phyloP scores from a whole-genome alignment of 306 rosid species.

The Vigna nakashimae region DNA sequence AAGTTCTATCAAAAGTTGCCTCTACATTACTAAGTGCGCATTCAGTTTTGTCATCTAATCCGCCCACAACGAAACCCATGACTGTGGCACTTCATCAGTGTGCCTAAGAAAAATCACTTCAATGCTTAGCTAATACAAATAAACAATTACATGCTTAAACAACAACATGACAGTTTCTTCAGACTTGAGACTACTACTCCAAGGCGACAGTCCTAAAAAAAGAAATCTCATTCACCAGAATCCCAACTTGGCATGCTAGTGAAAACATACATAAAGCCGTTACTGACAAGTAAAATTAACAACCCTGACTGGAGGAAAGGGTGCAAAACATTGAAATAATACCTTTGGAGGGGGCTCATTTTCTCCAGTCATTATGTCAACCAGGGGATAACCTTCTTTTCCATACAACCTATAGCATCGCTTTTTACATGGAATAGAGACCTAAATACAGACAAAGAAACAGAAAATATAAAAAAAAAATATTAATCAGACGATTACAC shows the following conservation, averaged over 20 bases:
- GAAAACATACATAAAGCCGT: constrained; percentile 11
- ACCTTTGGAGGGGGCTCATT: constrained; percentile 97
- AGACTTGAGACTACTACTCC: background rate
- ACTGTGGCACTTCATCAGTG: constrained; percentile 20
- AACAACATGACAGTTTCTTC: background rate
- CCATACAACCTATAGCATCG: constrained; percentile 82
- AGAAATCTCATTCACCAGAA: background rate
- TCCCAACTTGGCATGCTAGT: constrained; percentile 25
- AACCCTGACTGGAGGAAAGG: background rate
- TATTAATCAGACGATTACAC: constrained; percentile 12
- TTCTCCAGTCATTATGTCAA: constrained; percentile 96
- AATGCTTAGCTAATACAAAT: constrained; percentile 5
- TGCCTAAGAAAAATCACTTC: constrained; percentile 9
- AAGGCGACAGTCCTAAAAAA: background rate
- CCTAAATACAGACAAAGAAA: constrained; percentile 61
- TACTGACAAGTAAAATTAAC: constrained; percentile 10
- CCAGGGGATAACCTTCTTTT: constrained; percentile 94
- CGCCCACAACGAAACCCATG: constrained; percentile 19
- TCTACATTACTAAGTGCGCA: constrained; percentile 5
- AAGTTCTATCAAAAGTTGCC: constrained; percentile 28
- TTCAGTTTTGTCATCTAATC: constrained; percentile 1
- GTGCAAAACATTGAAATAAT: constrained; percentile 27
- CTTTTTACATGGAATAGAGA: constrained; percentile 97
- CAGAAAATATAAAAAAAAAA: constrained; percentile 18
- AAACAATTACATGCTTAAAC: constrained; percentile 15